Conservation (phyloP, 2,329 filamentous ascomycete genomes). For the Camptophora hylomeconis region DNA sequence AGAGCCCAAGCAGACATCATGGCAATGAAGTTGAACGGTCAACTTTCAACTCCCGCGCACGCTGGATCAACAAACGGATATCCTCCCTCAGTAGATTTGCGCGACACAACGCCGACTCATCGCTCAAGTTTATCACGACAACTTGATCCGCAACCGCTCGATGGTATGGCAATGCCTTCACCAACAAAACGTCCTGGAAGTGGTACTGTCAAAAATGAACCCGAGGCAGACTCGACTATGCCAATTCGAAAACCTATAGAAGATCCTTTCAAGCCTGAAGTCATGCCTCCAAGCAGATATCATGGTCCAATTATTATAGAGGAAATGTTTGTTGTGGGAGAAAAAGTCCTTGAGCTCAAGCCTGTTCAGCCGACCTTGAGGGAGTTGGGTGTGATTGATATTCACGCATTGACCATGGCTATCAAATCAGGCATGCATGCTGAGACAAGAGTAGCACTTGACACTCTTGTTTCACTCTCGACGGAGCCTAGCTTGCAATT, state of each 20-base stretch:
- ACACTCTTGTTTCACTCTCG: constrained; percentile 64
- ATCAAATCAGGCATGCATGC: constrained; percentile 79
- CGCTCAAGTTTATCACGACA: constrained; percentile 18
- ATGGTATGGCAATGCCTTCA: constrained; percentile 11
- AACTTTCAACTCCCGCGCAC: constrained; percentile 9
- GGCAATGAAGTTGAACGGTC: constrained; percentile 20
- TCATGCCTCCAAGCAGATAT: constrained; percentile 35
- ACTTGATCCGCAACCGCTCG: constrained; percentile 17
- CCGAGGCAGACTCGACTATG: constrained; percentile 22
- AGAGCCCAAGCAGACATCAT: constrained; percentile 10
- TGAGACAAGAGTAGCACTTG: constrained; percentile 80
- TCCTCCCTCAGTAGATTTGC: constrained; percentile 20
- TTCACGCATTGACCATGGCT: constrained; percentile 77
- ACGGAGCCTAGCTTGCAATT: constrained; percentile 51
- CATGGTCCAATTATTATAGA: constrained; percentile 63
- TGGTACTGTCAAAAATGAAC: constrained; percentile 19
- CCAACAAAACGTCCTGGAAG: constrained; percentile 15
- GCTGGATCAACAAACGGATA: constrained; percentile 25
- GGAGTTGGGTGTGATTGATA: constrained; percentile 79
- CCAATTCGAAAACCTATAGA: constrained; percentile 27
- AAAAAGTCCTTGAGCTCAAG: constrained; percentile 53
- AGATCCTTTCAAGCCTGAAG: constrained; percentile 34
- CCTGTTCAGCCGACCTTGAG: constrained; percentile 61
- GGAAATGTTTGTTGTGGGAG: constrained; percentile 50
- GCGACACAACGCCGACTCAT: constrained; percentile 20